Evolutionary conservation across 306 rosid species (phyloP), one percentile per base, ranked within the genome.

Genomic region (Aeschynomene evenia): DNA sequence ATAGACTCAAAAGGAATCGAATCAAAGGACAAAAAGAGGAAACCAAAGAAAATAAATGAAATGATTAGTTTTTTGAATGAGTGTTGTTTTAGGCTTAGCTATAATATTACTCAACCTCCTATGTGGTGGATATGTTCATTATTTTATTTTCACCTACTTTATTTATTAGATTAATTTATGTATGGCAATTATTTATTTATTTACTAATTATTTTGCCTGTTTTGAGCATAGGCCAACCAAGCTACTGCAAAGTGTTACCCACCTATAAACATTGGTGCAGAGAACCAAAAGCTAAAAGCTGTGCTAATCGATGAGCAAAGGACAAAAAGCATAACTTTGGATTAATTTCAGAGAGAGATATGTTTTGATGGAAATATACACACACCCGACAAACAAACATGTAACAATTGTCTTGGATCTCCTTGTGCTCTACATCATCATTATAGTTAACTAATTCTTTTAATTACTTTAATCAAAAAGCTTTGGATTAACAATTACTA

Each of bases 311-410:
- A 59, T 13, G 21, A 51, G 78, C 60, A 49, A 74, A 80, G 29
- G 77, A 85, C 80, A 75, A 70, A 54, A 64, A 76, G 67, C 73
- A 68, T 33, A 50, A 50, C 72, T 53, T 51, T 34, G 74, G 37
- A 70, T 73, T 65, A 79, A 63, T 69, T 49, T 73, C 68, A 65
- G 39, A 66, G 62, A 68, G 63, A 48, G 73, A 74, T 73, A 62
- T 71, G 76, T 74, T 77, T 61, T n/a, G 46, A 72, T 73, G 63
- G 50, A 71, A 62, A 74, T 74, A 71, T 62, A 43, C 83, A 71
- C 45, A 66, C 52, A 62, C 55, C 86, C 74, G 79, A 86, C 90
- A 78, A 60, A 75, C 16, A 59, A 75, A 78, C 86, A 76, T 56
- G 62, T 66, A 79, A 34, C 50, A 18, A 13, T 40, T 52, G 61